These are phyloP conservation scores for Penicillium daleae DNA, from an alignment of 495 filamentous ascomycete species.

Conservation along the genomic window DNA sequence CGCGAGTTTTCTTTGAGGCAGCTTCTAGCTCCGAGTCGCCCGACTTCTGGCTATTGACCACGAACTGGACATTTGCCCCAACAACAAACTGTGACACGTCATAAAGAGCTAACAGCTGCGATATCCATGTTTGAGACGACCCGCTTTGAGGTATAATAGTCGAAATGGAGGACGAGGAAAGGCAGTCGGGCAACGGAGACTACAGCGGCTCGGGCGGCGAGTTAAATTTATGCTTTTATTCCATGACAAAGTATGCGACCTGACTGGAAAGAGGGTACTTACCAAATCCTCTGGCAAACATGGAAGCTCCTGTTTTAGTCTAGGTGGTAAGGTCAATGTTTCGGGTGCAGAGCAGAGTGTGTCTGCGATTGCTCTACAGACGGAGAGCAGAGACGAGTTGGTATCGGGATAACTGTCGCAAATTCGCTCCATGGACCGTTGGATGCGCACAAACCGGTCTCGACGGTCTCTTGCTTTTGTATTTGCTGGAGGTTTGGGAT, in stretches of 20 bases:
- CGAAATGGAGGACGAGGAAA: neutral
- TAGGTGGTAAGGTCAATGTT: neutral
- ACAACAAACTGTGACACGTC: neutral
- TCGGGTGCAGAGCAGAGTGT: neutral
- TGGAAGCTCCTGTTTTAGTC: neutral
- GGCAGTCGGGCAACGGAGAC: neutral
- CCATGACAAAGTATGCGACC: neutral
- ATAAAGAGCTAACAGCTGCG: neutral
- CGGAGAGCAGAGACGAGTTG: neutral
- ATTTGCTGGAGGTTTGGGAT: neutral
- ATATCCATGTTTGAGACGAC: neutral
- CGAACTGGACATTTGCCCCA: neutral
- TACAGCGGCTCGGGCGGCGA: neutral
- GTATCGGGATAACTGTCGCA: neutral
- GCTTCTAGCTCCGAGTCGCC: neutral
- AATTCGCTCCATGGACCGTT: neutral
- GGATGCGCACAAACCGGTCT: neutral
- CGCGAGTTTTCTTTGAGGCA: neutral
- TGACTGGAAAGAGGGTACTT: neutral
- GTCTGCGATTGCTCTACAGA: neutral
- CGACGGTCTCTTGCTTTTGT: neutral
- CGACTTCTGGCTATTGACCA: neutral
- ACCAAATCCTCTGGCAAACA: neutral
- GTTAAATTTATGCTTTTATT: neutral
- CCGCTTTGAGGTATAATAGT: neutral